Conservation (phyloP, 2,329 filamentous ascomycete genomes). For the Massarina eburnea region DNA sequence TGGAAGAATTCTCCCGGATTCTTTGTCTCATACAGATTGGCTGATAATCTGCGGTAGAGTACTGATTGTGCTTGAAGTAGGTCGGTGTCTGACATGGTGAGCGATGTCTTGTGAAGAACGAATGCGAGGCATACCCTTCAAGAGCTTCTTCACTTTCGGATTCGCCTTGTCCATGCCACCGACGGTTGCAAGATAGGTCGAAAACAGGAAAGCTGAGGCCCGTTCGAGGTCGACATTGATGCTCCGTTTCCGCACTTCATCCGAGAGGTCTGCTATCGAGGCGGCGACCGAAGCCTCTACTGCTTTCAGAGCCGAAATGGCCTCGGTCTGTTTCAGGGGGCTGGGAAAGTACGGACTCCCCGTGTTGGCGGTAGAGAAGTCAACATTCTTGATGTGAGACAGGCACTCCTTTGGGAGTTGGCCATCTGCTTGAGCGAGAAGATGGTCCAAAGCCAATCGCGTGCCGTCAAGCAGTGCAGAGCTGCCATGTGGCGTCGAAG, state of each 20-base stretch:
- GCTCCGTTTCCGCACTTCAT: slow-evolving; percentile 45
- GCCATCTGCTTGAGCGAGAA: slow-evolving; percentile 34
- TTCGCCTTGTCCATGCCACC: slow-evolving; percentile 50
- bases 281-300: slow-evolving; percentile 62
- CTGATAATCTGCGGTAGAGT: slow-evolving; percentile 70
- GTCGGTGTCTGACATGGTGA: slow-evolving; percentile 63
- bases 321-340: slow-evolving; percentile 57
- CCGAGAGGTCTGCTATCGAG: slow-evolving; percentile 60
- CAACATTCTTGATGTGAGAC: slow-evolving; percentile 28
- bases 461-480: slow-evolving; percentile 40
- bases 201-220: slow-evolving; percentile 59
- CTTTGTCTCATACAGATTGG: slow-evolving; percentile 70
- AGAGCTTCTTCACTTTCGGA: slow-evolving; percentile 50
- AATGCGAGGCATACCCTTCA: slow-evolving; percentile 41
- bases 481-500: slow-evolving; percentile 4
- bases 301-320: slow-evolving; percentile 59
- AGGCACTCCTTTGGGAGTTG: slow-evolving; percentile 39
- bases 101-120: slow-evolving; percentile 1
- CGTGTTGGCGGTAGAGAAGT: slow-evolving; percentile 41
- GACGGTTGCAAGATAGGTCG: slow-evolving; percentile 59
- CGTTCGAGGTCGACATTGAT: slow-evolving; percentile 58
- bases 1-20: slow-evolving; percentile 70
- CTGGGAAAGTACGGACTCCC: slow-evolving; percentile 45
- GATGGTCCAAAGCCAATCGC: slow-evolving; percentile 31
- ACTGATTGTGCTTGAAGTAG: slow-evolving; percentile 70